Conservation (phyloP, 129 eudicot species). For the Artemisia argyi region DNA sequence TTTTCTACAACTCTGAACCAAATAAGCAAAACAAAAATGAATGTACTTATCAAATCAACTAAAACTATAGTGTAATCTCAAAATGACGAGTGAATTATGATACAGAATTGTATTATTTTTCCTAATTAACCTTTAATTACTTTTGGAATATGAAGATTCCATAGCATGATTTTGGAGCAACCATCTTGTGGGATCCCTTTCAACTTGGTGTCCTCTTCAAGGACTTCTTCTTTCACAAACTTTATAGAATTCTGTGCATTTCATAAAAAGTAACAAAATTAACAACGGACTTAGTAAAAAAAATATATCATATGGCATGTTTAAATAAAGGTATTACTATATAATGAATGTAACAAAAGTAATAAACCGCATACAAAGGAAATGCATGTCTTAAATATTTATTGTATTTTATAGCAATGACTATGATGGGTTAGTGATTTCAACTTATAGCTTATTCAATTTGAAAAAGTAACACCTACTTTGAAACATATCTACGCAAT, state of each 20-base stretch:
- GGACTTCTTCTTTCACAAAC: constrained; percentile 79
- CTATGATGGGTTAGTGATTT: too few species aligned
- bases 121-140: constrained; percentile 24
- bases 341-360: neutral
- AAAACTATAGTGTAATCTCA: constrained; percentile 19
- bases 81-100: constrained; percentile 5
- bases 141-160: constrained; percentile 63
- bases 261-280: neutral
- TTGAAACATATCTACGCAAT: too few species aligned
- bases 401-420: too few species aligned
- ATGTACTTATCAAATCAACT: constrained; percentile 11
- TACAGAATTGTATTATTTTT: constrained; percentile 1
- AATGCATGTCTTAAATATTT: too few species aligned
- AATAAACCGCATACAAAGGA: too few species aligned
- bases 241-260: constrained; percentile 69
- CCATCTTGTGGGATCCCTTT: constrained; percentile 71
- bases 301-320: neutral
- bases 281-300: neutral
- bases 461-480: too few species aligned
- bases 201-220: constrained; percentile 78
- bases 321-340: neutral
- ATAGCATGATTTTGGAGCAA: constrained; percentile 78
- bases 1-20: neutral
- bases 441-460: too few species aligned
- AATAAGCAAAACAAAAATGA: constrained; percentile 13